Conservation (phyloP, 208 protist genomes). For the Trypanosoma boissoni region DNA sequence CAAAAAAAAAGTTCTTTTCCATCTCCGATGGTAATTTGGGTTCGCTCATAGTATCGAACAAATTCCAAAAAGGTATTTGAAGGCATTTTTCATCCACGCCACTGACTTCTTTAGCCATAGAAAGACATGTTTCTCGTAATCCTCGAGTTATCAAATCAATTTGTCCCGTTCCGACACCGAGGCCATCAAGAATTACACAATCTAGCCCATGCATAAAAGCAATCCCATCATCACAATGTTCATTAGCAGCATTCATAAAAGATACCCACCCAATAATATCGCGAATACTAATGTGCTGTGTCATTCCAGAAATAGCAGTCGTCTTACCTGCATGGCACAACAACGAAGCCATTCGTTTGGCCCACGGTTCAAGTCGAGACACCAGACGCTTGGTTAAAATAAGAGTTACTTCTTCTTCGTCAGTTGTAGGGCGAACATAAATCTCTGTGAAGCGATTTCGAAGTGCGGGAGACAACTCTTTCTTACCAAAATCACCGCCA, state of each 20-base stretch:
- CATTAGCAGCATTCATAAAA: slow-evolving; percentile 93
- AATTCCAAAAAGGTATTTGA: slow-evolving; percentile 58
- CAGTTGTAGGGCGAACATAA: slow-evolving; percentile 95
- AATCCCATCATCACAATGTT: slow-evolving; percentile 50
- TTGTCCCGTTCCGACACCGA: slow-evolving; percentile 88
- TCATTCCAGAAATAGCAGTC: slow-evolving; percentile 33
- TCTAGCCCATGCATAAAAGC: slow-evolving; percentile 96
- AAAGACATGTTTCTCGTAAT: slow-evolving; percentile 23
- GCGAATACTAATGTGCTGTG: slow-evolving; percentile 90
- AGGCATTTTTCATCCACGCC: slow-evolving; percentile 30
- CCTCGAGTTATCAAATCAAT: slow-evolving; percentile 5
- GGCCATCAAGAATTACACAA: slow-evolving; percentile 95
- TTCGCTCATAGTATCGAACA: slow-evolving; percentile 73
- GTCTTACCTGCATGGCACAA: slow-evolving; percentile 56
- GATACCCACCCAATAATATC: slow-evolving; percentile 96
- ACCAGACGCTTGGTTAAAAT: slow-evolving; percentile 90
- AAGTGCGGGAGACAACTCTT: slow-evolving; percentile 99
- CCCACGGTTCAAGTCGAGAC: slow-evolving; percentile 46
- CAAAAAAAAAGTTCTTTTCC: slow-evolving; percentile 89
- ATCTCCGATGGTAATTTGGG: slow-evolving; percentile 65
- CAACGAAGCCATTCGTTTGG: slow-evolving; percentile 68
- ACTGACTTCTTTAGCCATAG: slow-evolving; percentile 36
- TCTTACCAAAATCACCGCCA: slow-evolving; percentile 99
- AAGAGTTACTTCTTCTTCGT: slow-evolving; percentile 88
- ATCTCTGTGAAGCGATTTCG: slow-evolving; percentile 99